Evolutionary conservation across 225 moss, liverwort and hornwort genomes (phyloP).

Genomic region (Polytrichum formosum): DNA sequence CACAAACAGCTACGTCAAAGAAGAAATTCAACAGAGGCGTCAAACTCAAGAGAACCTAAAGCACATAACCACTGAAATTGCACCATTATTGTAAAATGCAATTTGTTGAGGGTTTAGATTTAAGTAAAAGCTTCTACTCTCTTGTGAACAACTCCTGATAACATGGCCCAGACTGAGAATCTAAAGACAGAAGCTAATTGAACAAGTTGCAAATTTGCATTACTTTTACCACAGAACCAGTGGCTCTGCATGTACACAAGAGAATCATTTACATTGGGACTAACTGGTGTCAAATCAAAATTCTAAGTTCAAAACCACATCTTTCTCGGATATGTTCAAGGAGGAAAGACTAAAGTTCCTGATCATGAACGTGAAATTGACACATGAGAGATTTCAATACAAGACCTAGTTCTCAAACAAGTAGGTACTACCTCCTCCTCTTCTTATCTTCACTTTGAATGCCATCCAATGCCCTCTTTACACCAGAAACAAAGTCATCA

Average conservation of each 20-base stretch:
- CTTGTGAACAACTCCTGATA: no score
- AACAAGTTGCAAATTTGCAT: not conserved
- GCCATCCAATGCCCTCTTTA: conserved; percentile 63
- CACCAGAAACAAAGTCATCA: conserved; percentile 69
- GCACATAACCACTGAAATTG: no score
- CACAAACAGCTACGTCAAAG: no score
- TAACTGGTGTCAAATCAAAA: not conserved
- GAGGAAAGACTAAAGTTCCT: not conserved
- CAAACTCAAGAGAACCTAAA: no score
- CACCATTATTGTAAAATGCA: no score
- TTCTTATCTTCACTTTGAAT: conserved; percentile 35
- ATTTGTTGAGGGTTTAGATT: no score
- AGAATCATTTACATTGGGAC: conserved; percentile 17
- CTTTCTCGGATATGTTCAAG: conserved; percentile 1
- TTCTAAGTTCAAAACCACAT: conserved; percentile 15
- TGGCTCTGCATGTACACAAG: conserved; percentile 21
- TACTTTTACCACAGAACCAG: conserved; percentile 12
- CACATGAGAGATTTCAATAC: not conserved
- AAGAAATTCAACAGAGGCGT: no score
- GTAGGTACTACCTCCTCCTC: conserved; percentile 29
- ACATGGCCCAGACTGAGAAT: no score
- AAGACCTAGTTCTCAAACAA: conserved; percentile 1
- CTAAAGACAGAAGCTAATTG: no score
- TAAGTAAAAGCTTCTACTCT: no score
- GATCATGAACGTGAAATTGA: not conserved